Conservation (phyloP, 129 eudicot genomes). For the Escallonia rubra region DNA sequence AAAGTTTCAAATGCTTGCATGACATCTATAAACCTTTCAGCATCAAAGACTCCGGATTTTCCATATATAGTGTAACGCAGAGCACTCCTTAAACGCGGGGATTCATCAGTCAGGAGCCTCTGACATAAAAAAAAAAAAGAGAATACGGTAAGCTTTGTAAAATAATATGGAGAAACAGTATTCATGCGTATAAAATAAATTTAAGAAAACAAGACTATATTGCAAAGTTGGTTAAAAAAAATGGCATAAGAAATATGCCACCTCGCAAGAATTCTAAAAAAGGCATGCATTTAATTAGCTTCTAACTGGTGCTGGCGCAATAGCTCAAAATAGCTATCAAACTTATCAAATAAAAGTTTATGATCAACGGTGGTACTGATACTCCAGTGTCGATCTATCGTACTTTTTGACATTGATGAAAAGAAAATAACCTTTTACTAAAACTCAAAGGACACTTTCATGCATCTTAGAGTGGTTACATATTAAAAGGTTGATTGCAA, state of each 20-base stretch:
- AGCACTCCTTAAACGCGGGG: slow-evolving; percentile 96
- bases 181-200: neutral
- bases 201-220: neutral
- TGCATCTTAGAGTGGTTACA: too few species aligned
- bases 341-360: too few species aligned
- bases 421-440: too few species aligned
- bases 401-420: too few species aligned
- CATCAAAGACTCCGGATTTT: slow-evolving; percentile 90
- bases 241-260: neutral
- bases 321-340: too few species aligned
- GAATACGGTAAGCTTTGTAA: slow-evolving; percentile 4
- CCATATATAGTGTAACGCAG: slow-evolving; percentile 94
- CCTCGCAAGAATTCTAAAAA: too few species aligned
- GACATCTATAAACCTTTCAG: slow-evolving; percentile 95
- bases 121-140: slow-evolving; percentile 24
- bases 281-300: too few species aligned
- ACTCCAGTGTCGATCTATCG: too few species aligned
- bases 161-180: slow-evolving; percentile 1
- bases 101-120: slow-evolving; percentile 98
- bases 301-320: too few species aligned
- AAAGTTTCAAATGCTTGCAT: slow-evolving; percentile 99
- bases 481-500: too few species aligned
- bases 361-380: too few species aligned
- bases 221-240: neutral
- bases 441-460: too few species aligned